phyloP scores from a whole-genome alignment of 768 basidiomycete genomes.

The Leccinum pellstonianum region DNA sequence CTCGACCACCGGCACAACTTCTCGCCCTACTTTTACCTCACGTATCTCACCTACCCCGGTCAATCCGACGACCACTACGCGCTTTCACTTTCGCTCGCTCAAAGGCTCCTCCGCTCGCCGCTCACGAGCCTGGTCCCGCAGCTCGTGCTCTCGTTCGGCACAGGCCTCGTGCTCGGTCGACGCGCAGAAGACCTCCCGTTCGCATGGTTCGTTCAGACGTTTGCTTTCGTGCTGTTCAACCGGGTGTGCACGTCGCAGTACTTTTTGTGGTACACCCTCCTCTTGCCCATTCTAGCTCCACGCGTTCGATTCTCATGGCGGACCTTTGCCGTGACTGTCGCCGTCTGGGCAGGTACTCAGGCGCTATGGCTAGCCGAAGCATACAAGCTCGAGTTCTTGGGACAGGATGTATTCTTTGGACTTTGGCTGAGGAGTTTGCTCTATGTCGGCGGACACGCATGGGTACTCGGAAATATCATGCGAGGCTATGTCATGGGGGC shows the following conservation, averaged over 20 bases:
- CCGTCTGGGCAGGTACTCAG: slow-evolving; percentile 76
- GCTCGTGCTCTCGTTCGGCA: slow-evolving; percentile 63
- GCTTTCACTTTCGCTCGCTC: slow-evolving; percentile 34
- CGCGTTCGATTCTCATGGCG: slow-evolving; percentile 50
- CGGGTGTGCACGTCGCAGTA: slow-evolving; percentile 99
- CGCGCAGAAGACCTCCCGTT: slow-evolving; percentile 63
- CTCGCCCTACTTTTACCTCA: slow-evolving; percentile 95
- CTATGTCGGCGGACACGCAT: slow-evolving; percentile 75
- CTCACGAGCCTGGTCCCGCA: slow-evolving; percentile 84
- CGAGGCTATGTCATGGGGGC: slow-evolving; percentile 34
- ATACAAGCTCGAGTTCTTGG: slow-evolving; percentile 87
- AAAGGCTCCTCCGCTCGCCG: slow-evolving; percentile 60
- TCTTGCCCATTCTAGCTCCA: slow-evolving; percentile 81
- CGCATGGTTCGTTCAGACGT: slow-evolving; percentile 91
- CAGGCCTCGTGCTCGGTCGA: slow-evolving; percentile 71
- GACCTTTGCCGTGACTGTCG: slow-evolving; percentile 32
- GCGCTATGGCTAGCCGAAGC: slow-evolving; percentile 90
- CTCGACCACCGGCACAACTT: slow-evolving; percentile 98
- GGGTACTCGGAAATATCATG: slow-evolving; percentile 73
- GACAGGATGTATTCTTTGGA: slow-evolving; percentile 63
- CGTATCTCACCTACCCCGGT: slow-evolving; percentile 79
- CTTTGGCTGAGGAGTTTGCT: slow-evolving; percentile 79
- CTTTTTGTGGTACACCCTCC: slow-evolving; percentile 93
- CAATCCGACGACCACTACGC: slow-evolving; percentile 10
- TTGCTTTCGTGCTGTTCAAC: slow-evolving; percentile 91